phyloP scores from a whole-genome alignment of 345 rosid species.

The Xanthoceras sorbifolium region DNA sequence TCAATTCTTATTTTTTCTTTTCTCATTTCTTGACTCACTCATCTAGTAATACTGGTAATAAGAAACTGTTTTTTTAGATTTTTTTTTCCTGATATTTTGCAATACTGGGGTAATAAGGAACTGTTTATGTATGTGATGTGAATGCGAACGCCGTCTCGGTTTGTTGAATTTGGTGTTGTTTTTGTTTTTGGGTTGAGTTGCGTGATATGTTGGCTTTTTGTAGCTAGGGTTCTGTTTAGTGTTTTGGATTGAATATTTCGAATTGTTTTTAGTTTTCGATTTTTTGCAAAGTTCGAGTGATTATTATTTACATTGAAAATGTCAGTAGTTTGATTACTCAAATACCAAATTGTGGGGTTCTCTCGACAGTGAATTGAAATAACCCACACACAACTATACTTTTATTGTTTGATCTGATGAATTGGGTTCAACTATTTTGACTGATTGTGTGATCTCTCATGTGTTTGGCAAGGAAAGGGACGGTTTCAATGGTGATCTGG shows the following conservation, averaged over 20 bases:
- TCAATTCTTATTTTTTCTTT: no score
- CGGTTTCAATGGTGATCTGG: slow-evolving; percentile 38
- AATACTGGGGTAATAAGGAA: no score
- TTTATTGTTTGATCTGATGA: no score
- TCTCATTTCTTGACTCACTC: no score
- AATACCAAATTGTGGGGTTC: no score
- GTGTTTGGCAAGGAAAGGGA: slow-evolving; percentile 43
- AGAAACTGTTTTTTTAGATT: no score
- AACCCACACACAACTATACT: no score
- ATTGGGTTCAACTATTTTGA: slow-evolving; percentile 81
- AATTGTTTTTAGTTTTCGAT: not conserved
- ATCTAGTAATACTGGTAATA: no score
- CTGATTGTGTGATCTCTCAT: slow-evolving; percentile 57
- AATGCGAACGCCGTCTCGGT: not conserved
- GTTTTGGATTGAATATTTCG: not conserved
- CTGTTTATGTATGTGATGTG: not conserved
- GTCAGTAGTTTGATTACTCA: no score
- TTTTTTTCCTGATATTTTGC: no score
- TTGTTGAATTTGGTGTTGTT: not conserved
- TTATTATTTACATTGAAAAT: no score
- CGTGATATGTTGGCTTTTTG: not conserved
- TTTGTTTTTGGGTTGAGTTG: not conserved
- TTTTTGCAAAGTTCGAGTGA: not conserved
- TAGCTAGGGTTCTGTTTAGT: slow-evolving; percentile 9
- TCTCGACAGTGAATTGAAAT: no score